A percentile compares a stretch with the other conserved stretches of the same genome.
Conservation (phyloP, 768 basidiomycete species). For the Naganishia onofrii region DNA sequence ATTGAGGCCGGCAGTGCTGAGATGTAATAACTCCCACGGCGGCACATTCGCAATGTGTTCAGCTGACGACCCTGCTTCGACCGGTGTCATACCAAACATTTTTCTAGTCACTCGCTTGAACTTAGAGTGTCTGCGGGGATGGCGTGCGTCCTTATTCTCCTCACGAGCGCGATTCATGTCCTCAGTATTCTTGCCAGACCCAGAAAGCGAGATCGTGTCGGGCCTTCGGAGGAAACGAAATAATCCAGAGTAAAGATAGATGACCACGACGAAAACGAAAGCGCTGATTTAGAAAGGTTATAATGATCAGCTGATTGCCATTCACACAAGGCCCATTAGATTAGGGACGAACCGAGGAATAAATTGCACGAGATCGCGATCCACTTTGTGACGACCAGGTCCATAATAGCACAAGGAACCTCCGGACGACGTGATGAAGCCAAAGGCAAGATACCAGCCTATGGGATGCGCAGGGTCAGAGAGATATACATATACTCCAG, state of each 20-base stretch:
- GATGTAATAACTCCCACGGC: slow-evolving; percentile 31
- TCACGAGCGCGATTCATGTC: background rate
- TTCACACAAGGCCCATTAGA: background rate
- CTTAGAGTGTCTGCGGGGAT: background rate
- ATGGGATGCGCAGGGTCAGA: background rate
- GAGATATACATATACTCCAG: too few species aligned
- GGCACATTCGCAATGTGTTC: background rate
- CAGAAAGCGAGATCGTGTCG: slow-evolving; percentile 41
- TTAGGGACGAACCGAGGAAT: slow-evolving; percentile 40
- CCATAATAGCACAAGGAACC: slow-evolving; percentile 47
- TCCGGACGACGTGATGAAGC: slow-evolving; percentile 34
- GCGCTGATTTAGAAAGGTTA: slow-evolving; percentile 28
- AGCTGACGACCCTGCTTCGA: background rate
- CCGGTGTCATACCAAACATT: background rate
- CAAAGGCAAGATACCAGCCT: slow-evolving; percentile 44
- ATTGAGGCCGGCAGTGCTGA: slow-evolving; percentile 13
- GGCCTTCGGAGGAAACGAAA: slow-evolving; percentile 47
- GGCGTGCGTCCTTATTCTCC: background rate
- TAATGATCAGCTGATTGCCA: background rate
- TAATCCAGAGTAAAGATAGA: slow-evolving; percentile 43
- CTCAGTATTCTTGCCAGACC: background rate
- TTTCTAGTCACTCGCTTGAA: background rate
- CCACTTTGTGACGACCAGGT: background rate
- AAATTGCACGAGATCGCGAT: slow-evolving; percentile 46
- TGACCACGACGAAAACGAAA: slow-evolving; percentile 44